Evolutionary conservation across 2,329 filamentous ascomycete genomes (phyloP).

Genomic region (Trichoderma sp.): DNA sequence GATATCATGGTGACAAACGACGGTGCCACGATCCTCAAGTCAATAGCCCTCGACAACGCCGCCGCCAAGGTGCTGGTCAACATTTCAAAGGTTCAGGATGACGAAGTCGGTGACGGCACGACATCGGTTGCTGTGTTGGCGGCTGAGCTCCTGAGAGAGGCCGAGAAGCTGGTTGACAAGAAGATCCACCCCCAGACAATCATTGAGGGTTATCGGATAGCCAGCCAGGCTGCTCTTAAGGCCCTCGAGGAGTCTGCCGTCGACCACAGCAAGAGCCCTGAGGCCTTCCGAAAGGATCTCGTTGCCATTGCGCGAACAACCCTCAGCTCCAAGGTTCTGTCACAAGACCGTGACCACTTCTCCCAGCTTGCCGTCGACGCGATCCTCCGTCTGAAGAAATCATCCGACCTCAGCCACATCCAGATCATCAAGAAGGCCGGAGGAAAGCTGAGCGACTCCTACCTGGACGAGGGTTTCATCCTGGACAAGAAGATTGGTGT

Average conservation of each 20-base stretch:
- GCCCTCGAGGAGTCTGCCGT: constrained; percentile 83
- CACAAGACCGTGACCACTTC: constrained; percentile 92
- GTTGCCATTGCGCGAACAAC: constrained; percentile 91
- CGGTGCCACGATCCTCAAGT: constrained; percentile 96
- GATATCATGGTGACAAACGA: constrained; percentile 99
- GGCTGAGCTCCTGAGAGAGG: constrained; percentile 91
- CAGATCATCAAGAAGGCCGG: constrained; percentile 99
- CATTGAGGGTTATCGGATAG: constrained; percentile 98
- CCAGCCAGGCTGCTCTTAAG: constrained; percentile 81
- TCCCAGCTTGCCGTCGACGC: constrained; percentile 87
- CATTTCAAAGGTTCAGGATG: constrained; percentile 98
- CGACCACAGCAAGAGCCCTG: constrained; percentile 81
- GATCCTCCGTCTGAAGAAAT: constrained; percentile 84
- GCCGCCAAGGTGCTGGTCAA: constrained; percentile 98
- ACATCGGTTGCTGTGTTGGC: constrained; percentile 97
- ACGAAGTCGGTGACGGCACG: constrained; percentile 97
- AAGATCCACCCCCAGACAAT: constrained; percentile 99
- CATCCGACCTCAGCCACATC: constrained; percentile 93
- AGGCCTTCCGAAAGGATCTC: constrained; percentile 86
- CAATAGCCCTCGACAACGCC: constrained; percentile 97
- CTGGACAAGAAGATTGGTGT: constrained; percentile 99
- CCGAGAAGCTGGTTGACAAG: constrained; percentile 94
- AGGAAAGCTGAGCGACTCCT: constrained; percentile 95
- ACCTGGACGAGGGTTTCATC: constrained; percentile 97
- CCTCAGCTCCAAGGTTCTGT: constrained; percentile 93